phyloP scores from a whole-genome alignment of 805 yeast species.

The Candida jianshihensis region DNA sequence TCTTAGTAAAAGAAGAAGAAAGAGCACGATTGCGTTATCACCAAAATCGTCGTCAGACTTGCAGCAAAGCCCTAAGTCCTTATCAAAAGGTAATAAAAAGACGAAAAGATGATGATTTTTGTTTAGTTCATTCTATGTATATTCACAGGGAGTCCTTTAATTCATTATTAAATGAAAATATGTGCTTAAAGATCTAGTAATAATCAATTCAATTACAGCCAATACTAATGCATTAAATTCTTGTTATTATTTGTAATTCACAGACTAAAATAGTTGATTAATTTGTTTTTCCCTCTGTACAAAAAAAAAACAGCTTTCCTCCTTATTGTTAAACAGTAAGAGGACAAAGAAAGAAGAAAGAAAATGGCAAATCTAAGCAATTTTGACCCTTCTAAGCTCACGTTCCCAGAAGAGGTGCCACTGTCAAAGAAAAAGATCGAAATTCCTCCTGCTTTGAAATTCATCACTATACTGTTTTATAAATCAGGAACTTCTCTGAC shows the following conservation, averaged over 20 bases:
- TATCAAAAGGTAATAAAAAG: not conserved
- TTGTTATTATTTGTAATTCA: too few species aligned
- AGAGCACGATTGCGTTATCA: slow-evolving; percentile 17
- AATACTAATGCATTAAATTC: too few species aligned
- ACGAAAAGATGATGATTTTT: not conserved
- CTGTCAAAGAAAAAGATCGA: slow-evolving; percentile 1
- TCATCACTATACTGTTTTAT: slow-evolving; percentile 24
- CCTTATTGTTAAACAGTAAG: too few species aligned
- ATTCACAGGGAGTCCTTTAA: too few species aligned
- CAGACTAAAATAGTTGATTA: too few species aligned
- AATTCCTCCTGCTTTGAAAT: slow-evolving; percentile 19
- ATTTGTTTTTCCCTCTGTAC: too few species aligned
- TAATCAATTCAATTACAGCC: too few species aligned
- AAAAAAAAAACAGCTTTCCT: too few species aligned
- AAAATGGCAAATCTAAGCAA: not conserved
- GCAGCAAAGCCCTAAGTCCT: slow-evolving; percentile 9
- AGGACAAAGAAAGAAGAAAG: not conserved
- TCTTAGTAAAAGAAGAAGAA: slow-evolving; percentile 28
- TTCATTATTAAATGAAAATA: too few species aligned
- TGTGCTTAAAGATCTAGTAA: too few species aligned
- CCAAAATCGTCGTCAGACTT: slow-evolving; percentile 15
- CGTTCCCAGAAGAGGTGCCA: slow-evolving; percentile 19
- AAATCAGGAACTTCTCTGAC: slow-evolving; percentile 29
- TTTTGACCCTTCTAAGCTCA: slow-evolving; percentile 6
- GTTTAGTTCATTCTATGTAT: too few species aligned